Base-by-base conservation (phyloP, 257 asterid species). In the Przewalskia tangutica region DNA sequence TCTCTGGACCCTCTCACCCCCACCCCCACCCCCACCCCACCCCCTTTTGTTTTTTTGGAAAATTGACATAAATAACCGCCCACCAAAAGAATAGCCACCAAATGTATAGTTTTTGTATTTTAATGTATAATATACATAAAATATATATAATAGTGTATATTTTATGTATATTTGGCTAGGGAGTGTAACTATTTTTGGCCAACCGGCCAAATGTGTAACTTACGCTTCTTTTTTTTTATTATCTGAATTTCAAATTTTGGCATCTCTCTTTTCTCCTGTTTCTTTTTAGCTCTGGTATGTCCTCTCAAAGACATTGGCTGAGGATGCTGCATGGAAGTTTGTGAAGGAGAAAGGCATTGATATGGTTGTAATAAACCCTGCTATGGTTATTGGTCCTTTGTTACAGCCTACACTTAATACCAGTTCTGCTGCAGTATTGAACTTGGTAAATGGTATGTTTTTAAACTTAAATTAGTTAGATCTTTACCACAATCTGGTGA, bases 321-420 rank as follows among this genome's bases (percentile, higher is more conserved):
- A 93, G 90, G 95, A 91, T 38, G 97, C 97, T 83, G 97, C 95
- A 2, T 93, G 97, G 95, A 89, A 91, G 85, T 93, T 90, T 86
- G 93, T 82, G 67, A 90, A 88, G 83, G 97, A 91, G 89, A 93
- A 90, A 81, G 92, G 92, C 68, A 87, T 93, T 23, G 89, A 93
- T 84, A 82, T 93, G 97, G 97, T 91, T 38, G 54, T 88, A 18
- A 87, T 93, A 83, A 91, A 93, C 88, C 97, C 97, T 14, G 81
- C 95, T 32, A 82, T 91, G 97, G 97, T 93, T 42, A 90, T 91
- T 83, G 97, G 97, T 81, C 97, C 97, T 44, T 85, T 93, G 75
- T 82, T 93, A 88, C 97, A 94, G 88, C 97, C 97, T 59, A 91
- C 93, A 50, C 92, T 94, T 9, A 94, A 94, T 86, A 90, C 94